phyloP scores from a whole-genome alignment of 495 filamentous ascomycete genomes.

The Penicillium antarcticum region DNA sequence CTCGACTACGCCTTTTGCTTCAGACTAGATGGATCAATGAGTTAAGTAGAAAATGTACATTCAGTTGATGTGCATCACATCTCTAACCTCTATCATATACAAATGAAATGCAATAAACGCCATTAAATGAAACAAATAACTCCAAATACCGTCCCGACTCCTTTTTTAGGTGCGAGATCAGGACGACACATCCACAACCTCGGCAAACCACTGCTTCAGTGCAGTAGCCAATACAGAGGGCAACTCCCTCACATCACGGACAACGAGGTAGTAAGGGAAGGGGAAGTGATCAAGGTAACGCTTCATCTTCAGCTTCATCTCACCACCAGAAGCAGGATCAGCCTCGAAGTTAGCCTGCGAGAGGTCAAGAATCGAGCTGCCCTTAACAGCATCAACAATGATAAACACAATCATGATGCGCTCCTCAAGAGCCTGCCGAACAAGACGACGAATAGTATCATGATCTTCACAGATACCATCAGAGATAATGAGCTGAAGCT shows the following conservation, averaged over 20 bases:
- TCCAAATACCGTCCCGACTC: conserved; percentile 11
- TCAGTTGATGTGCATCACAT: not conserved
- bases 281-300: conserved; percentile 94
- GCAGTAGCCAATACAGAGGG: conserved; percentile 83
- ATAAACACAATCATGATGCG: conserved; percentile 98
- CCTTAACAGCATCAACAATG: conserved; percentile 77
- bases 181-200: conserved; percentile 68
- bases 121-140: conserved; percentile 11
- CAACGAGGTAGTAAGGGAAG: conserved; percentile 93
- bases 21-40: not conserved
- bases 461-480: conserved; percentile 93
- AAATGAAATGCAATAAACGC: conserved; percentile 10
- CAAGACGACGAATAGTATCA: conserved; percentile 72
- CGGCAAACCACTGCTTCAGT: conserved; percentile 93
- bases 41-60: not conserved
- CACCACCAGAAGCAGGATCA: conserved; percentile 49
- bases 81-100: conserved; percentile 17
- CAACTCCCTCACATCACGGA: conserved; percentile 85
- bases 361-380: conserved; percentile 73
- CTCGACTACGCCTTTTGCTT: too few species aligned
- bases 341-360: conserved; percentile 74
- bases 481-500: conserved; percentile 86
- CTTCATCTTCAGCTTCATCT: conserved; percentile 71
- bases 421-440: conserved; percentile 85
- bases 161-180: conserved; percentile 20